A percentile compares a stretch with the other conserved stretches of the same genome.
Conservation (phyloP, 352 stramenopile genomes). For the Globisporangium solare region DNA sequence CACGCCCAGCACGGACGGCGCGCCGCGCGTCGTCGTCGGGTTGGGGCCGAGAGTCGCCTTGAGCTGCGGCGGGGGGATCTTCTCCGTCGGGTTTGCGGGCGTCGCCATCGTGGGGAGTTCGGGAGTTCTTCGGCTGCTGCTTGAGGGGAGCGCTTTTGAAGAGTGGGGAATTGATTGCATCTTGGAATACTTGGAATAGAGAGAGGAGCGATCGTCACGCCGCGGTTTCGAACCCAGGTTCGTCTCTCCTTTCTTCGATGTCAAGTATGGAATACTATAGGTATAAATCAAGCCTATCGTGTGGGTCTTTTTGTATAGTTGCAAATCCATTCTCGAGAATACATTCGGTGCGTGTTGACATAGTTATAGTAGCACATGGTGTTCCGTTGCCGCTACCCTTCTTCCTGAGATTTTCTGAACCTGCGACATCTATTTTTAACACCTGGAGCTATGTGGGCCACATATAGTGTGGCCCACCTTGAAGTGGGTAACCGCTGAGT, state of each 20-base stretch:
- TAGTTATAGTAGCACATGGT: too few species aligned
- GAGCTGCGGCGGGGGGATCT: conserved; percentile 47
- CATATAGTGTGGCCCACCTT: neutral
- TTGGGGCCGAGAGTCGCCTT: conserved; percentile 56
- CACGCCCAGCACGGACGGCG: conserved; percentile 59
- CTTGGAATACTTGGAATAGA: neutral
- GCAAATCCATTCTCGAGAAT: too few species aligned
- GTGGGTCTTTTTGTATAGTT: too few species aligned
- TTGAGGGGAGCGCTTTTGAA: conserved; percentile 7
- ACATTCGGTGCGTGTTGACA: too few species aligned
- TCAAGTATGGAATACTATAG: too few species aligned
- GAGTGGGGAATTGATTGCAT: conserved; percentile 3
- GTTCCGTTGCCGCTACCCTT: too few species aligned
- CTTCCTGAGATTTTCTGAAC: conserved; percentile 5
- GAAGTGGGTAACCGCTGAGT: too few species aligned
- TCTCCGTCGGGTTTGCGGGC: conserved; percentile 60
- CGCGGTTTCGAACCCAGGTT: too few species aligned
- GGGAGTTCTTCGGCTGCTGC: conserved; percentile 2
- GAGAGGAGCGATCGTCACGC: neutral
- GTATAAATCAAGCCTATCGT: too few species aligned
- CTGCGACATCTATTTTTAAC: conserved; percentile 1
- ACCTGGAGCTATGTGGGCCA: neutral
- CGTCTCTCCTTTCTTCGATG: too few species aligned
- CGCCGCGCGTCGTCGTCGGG: conserved; percentile 67
- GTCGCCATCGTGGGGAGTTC: conserved; percentile 37